Conservation (phyloP, 1,284 basidiomycete genomes). For the Cerrena zonata region DNA sequence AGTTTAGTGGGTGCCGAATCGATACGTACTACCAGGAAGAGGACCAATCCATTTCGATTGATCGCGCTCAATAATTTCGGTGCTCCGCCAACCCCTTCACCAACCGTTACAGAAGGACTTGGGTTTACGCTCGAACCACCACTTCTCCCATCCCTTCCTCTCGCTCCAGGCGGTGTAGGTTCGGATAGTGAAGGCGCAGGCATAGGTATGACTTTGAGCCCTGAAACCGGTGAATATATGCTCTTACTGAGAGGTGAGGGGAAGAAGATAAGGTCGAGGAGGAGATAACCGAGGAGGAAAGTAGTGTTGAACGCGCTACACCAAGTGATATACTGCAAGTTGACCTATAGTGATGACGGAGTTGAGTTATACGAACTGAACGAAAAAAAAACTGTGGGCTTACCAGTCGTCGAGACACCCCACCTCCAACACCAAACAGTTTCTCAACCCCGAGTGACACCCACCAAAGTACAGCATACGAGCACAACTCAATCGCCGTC, state of each 20-base stretch:
- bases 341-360: conserved; percentile 50
- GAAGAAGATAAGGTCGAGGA: conserved; percentile 70
- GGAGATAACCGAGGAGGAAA: conserved; percentile 78
- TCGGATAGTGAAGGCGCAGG: neutral
- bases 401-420: conserved; percentile 76
- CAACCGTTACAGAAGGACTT: conserved; percentile 15
- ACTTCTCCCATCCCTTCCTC: neutral
- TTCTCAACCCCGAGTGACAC: conserved; percentile 41
- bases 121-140: conserved; percentile 1
- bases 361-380: neutral
- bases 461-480: conserved; percentile 81
- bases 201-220: conserved; percentile 28
- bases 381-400: conserved; percentile 5
- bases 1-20: neutral
- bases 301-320: conserved; percentile 83
- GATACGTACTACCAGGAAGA: conserved; percentile 76
- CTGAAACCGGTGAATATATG: conserved; percentile 34
- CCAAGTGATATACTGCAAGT: conserved; percentile 87
- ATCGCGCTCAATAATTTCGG: conserved; percentile 73
- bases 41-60: conserved; percentile 72
- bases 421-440: conserved; percentile 37
- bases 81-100: conserved; percentile 23
- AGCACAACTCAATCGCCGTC: conserved; percentile 69
- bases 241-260: conserved; percentile 36
- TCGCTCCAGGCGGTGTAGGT: conserved; percentile 10